Conservation (phyloP, 2,329 filamentous ascomycete species). For the Diaporthe ilicicola region DNA sequence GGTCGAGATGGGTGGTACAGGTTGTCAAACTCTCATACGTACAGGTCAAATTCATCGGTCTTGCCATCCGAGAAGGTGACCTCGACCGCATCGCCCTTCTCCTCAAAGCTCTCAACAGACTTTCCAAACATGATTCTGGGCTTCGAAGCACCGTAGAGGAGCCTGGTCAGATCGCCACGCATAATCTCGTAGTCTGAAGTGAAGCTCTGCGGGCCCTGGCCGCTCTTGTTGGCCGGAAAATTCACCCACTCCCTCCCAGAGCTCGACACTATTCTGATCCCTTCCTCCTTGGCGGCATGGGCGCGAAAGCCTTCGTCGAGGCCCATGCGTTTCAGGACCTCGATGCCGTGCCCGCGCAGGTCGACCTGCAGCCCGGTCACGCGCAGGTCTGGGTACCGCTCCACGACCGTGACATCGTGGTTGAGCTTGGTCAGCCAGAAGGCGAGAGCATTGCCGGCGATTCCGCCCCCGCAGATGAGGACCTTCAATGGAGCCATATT, state of each 20-base stretch:
- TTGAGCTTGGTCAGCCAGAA: constrained; percentile 49
- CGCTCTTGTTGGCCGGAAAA: constrained; percentile 50
- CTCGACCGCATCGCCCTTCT: constrained; percentile 39
- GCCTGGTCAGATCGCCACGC: constrained; percentile 59
- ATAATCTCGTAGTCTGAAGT: constrained; percentile 69
- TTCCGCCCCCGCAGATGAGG: constrained; percentile 57
- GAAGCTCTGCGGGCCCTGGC: constrained; percentile 52
- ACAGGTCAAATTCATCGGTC: constrained; percentile 54
- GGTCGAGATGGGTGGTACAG: background rate
- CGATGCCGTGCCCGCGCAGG: constrained; percentile 52
- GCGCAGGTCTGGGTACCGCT: constrained; percentile 49
- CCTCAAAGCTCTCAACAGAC: constrained; percentile 39
- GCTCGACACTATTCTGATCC: constrained; percentile 55
- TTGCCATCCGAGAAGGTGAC: constrained; percentile 53
- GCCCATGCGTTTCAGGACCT: constrained; percentile 49
- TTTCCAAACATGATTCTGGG: constrained; percentile 41
- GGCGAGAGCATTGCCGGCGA: constrained; percentile 54
- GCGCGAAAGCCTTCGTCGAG: constrained; percentile 47
- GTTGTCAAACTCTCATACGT: background rate
- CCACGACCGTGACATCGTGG: constrained; percentile 52
- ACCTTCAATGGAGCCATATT: constrained; percentile 49
- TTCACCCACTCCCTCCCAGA: constrained; percentile 47
- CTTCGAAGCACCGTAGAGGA: constrained; percentile 54
- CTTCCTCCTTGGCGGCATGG: constrained; percentile 54
- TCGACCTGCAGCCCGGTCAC: constrained; percentile 55